Percentiles rank a stretch among this genome's conserved stretches.
Evolutionary conservation across 2,329 filamentous ascomycete species (phyloP).

Genomic region (Phialocephala sp.): DNA sequence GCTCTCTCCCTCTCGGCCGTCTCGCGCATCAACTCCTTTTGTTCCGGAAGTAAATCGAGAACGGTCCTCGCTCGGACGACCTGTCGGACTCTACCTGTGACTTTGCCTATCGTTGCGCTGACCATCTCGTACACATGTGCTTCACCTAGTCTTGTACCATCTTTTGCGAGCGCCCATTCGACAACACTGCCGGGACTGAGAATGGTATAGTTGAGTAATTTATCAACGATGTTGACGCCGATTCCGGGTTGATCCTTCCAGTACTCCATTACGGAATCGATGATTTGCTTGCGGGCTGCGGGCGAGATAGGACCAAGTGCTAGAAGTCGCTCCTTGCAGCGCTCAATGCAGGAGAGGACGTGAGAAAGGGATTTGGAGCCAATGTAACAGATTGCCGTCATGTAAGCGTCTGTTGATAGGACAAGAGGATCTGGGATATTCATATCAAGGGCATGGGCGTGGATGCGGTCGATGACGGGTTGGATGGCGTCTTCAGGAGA

Average conservation of each 20-base stretch:
- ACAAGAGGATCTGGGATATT: constrained; percentile 77
- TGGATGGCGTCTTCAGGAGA: constrained; percentile 87
- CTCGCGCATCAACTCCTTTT: constrained; percentile 59
- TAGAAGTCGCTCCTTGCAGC: constrained; percentile 87
- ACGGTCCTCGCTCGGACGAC: constrained; percentile 70
- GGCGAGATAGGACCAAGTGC: constrained; percentile 78
- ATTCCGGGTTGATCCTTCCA: constrained; percentile 93
- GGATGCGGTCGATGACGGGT: constrained; percentile 78
- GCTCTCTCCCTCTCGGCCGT: constrained; percentile 71
- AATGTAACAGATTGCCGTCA: constrained; percentile 91
- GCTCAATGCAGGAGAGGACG: constrained; percentile 93
- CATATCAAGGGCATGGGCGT: constrained; percentile 73
- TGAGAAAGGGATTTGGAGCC: constrained; percentile 96
- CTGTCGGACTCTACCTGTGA: constrained; percentile 84
- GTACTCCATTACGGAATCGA: constrained; percentile 87
- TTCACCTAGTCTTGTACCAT: constrained; percentile 68
- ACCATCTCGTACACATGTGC: constrained; percentile 89
- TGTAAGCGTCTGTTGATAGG: constrained; percentile 89
- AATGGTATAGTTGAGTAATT: constrained; percentile 96
- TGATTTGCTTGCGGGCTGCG: constrained; percentile 82
- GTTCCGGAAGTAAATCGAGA: constrained; percentile 58
- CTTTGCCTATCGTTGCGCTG: constrained; percentile 85
- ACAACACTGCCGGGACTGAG: constrained; percentile 84
- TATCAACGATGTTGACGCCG: constrained; percentile 91
- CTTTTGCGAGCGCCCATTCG: constrained; percentile 81